A percentile compares a stretch with the other conserved stretches of the same genome.
Conservation (phyloP, 768 basidiomycete species). For the Psilocybe sp. region DNA sequence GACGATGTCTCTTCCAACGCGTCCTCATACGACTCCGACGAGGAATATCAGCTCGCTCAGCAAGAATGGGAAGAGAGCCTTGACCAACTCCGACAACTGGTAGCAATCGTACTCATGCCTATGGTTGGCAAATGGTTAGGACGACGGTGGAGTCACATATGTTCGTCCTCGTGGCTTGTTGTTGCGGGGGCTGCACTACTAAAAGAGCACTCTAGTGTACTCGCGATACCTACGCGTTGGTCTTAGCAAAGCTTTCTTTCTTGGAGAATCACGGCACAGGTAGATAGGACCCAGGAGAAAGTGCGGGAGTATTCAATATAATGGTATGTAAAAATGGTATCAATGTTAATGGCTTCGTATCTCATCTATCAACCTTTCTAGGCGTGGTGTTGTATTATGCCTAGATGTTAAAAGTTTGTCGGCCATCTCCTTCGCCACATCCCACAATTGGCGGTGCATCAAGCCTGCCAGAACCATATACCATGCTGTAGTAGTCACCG, state of each 20-base stretch:
- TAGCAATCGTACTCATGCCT: slow-evolving; percentile 79
- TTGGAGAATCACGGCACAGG: slow-evolving; percentile 24
- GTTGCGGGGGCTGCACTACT: slow-evolving; percentile 2
- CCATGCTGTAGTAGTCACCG: slow-evolving; percentile 66
- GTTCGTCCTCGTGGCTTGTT: slow-evolving; percentile 43
- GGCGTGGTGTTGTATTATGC: slow-evolving; percentile 40
- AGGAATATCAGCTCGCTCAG: slow-evolving; percentile 75
- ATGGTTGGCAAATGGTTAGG: slow-evolving; percentile 89
- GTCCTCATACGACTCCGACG: slow-evolving; percentile 61
- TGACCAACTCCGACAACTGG: slow-evolving; percentile 77
- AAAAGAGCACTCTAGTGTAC: slow-evolving; percentile 47
- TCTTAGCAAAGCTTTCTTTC: slow-evolving; percentile 60
- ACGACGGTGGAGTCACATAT: slow-evolving; percentile 81
- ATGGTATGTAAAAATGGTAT: background rate
- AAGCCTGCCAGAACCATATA: slow-evolving; percentile 72
- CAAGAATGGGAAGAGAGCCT: slow-evolving; percentile 94
- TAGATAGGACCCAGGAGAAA: background rate
- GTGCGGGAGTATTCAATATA: background rate
- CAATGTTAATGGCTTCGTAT: slow-evolving; percentile 28
- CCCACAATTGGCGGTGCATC: slow-evolving; percentile 54
- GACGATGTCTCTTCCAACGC: slow-evolving; percentile 55
- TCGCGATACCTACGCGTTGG: slow-evolving; percentile 69
- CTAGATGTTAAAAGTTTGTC: slow-evolving; percentile 53
- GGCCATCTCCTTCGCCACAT: slow-evolving; percentile 56
- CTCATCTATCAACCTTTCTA: slow-evolving; percentile 47